phyloP scores from a whole-genome alignment of 805 yeast genomes.

The Zygosaccharomyces bisporus region DNA sequence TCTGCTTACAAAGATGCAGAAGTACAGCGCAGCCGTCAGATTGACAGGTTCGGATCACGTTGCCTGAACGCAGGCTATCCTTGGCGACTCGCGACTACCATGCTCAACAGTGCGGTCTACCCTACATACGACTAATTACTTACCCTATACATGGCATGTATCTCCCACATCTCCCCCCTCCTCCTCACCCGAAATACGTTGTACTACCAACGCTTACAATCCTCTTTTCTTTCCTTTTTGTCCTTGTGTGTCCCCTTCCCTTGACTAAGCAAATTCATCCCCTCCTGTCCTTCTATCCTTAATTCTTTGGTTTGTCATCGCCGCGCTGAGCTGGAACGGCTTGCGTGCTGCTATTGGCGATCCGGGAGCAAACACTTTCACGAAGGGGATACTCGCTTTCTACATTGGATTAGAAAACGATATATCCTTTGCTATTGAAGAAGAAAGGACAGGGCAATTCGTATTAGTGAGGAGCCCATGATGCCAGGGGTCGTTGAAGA shows the following conservation, averaged over 20 bases:
- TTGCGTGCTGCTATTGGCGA: background rate
- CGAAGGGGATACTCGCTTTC: background rate
- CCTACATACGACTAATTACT: background rate
- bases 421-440: background rate
- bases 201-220: too few relatives aligned
- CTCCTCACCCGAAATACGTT: too few relatives aligned
- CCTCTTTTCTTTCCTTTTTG: too few relatives aligned
- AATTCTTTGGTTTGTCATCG: background rate
- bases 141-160: too few relatives aligned
- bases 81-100: too few relatives aligned
- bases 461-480: too few relatives aligned
- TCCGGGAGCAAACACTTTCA: background rate
- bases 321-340: background rate
- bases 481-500: too few relatives aligned
- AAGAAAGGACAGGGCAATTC: too few relatives aligned
- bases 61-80: slow-evolving; percentile 13
- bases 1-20: slow-evolving; percentile 88
- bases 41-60: slow-evolving; percentile 85
- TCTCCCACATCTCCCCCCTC: too few relatives aligned
- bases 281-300: background rate
- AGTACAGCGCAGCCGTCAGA: slow-evolving; percentile 95
- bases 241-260: background rate
- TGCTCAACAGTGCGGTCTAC: too few relatives aligned
- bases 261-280: background rate
- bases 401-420: background rate